These are phyloP conservation scores for Claviceps monticola DNA, from an alignment of 2,329 filamentous ascomycete species.

Conservation along the genomic window DNA sequence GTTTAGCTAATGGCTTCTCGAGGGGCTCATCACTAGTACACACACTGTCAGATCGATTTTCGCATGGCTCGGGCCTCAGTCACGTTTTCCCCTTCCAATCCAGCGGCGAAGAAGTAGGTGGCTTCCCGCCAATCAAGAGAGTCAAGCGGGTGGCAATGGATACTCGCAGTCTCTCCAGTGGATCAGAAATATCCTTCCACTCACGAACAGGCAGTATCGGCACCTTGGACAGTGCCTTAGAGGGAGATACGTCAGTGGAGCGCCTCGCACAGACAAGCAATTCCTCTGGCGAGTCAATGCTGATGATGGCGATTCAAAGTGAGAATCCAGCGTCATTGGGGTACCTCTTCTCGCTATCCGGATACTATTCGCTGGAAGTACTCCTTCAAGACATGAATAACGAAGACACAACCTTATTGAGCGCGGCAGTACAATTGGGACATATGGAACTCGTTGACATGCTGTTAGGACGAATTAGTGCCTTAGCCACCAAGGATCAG, in stretches of 20 bases:
- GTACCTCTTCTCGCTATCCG: constrained; percentile 65
- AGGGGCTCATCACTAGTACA: constrained; percentile 28
- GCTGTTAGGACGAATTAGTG: constrained; percentile 57
- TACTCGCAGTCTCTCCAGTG: constrained; percentile 72
- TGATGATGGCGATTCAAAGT: constrained; percentile 73
- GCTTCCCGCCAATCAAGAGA: constrained; percentile 30
- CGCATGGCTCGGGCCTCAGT: constrained; percentile 46
- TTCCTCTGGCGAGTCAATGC: constrained; percentile 64
- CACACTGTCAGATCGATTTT: constrained; percentile 35
- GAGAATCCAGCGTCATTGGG: constrained; percentile 57
- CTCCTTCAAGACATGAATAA: constrained; percentile 78
- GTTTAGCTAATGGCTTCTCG: constrained; percentile 30
- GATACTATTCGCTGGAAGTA: constrained; percentile 57
- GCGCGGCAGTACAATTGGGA: constrained; percentile 77
- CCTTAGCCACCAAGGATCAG: constrained; percentile 37
- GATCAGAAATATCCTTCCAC: constrained; percentile 69
- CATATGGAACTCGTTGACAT: constrained; percentile 61
- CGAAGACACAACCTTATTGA: constrained; percentile 78
- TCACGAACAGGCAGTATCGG: constrained; percentile 69
- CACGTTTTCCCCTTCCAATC: constrained; percentile 86
- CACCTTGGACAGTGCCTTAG: constrained; percentile 58
- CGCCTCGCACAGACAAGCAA: constrained; percentile 59
- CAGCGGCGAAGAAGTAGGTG: constrained; percentile 29
- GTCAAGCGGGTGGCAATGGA: constrained; percentile 82
- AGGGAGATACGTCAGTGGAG: constrained; percentile 78